These are phyloP conservation scores for Mucuna pruriens DNA, from an alignment of 306 rosid genomes.

Conservation along the genomic window DNA sequence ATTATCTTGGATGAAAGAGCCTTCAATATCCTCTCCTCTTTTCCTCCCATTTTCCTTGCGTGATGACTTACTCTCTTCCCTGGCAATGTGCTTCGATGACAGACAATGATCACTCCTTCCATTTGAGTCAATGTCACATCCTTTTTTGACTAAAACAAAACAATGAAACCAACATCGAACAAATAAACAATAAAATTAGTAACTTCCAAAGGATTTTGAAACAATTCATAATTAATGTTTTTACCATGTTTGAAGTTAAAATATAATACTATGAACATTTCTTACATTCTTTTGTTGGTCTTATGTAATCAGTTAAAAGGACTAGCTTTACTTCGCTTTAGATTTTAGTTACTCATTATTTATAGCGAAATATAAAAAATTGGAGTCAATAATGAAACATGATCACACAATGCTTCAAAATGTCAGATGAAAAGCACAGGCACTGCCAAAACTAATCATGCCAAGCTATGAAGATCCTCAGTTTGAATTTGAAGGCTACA, in stretches of 20 bases:
- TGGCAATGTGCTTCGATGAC: slow-evolving; percentile 33
- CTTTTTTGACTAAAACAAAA: slow-evolving; percentile 57
- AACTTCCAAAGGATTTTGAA: neutral
- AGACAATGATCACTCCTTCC: slow-evolving; percentile 43
- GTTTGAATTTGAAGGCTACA: neutral
- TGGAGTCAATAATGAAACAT: neutral
- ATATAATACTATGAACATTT: neutral
- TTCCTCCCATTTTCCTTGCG: slow-evolving; percentile 41
- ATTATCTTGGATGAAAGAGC: slow-evolving; percentile 34
- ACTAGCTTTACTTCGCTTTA: neutral
- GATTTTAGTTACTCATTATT: neutral
- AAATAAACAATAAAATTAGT: neutral
- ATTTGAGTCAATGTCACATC: slow-evolving; percentile 41
- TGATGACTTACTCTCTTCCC: slow-evolving; percentile 43
- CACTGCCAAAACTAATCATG: slow-evolving; percentile 1
- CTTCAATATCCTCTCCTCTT: slow-evolving; percentile 43
- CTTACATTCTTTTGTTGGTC: slow-evolving; percentile 6
- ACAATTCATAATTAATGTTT: neutral
- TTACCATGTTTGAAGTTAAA: neutral
- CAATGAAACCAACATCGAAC: slow-evolving; percentile 6
- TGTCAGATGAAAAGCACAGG: neutral
- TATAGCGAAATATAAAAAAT: neutral
- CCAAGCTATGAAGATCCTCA: neutral
- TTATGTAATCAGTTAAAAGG: neutral
- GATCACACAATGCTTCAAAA: slow-evolving; percentile 10